Evolutionary conservation across 345 rosid species (phyloP), one percentile per base, ranked within the genome.

Genomic region (Populus deltoides): DNA sequence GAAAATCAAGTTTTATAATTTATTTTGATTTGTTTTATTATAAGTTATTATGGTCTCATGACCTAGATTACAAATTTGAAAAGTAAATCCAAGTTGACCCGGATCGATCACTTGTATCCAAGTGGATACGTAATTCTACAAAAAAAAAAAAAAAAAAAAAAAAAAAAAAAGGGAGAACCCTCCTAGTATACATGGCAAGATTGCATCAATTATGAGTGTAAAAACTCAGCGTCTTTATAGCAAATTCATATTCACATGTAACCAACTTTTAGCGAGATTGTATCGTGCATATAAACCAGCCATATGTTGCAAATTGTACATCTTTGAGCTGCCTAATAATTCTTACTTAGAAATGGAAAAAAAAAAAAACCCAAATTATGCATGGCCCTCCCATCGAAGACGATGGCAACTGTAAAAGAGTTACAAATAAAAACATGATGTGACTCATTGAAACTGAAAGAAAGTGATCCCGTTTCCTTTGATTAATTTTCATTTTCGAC

Each of bases 21-120:
- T 33, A 0, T 33, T 33, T 33, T 33, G 1, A 33, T 33, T 33
- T 33, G 0, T 33, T 33, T 33, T 33, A 33, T 33, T 33, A 3
- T 0, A 0, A 33, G 5, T 33, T 33, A 33, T 33, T 33, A 4
- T 33, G 0, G 5, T 33, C 4, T 33, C 35, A 0, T 33, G 35
- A 33, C 5, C 0, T 4, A 0, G 1, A 0, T 33, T 33, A 33
- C 36, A 0, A 1, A 33, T 33, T 4, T 33, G 5, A 33, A 33
- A 33, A 29, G 2, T 29, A 1, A 29, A 31, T 3, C 2, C 33
- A 2, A 6, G 6, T 33, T 33, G 5, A 33, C 6, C 36, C 6
- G 5, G 5, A 1, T 33, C 5, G 1, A 33, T 33, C n/a, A n/a
- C n/a, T n/a, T 75, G 6, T 55, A 8, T 20, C n/a, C 24, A 55